phyloP scores from a whole-genome alignment of 805 yeast species.

The Saccharomycodes ludwigii region DNA sequence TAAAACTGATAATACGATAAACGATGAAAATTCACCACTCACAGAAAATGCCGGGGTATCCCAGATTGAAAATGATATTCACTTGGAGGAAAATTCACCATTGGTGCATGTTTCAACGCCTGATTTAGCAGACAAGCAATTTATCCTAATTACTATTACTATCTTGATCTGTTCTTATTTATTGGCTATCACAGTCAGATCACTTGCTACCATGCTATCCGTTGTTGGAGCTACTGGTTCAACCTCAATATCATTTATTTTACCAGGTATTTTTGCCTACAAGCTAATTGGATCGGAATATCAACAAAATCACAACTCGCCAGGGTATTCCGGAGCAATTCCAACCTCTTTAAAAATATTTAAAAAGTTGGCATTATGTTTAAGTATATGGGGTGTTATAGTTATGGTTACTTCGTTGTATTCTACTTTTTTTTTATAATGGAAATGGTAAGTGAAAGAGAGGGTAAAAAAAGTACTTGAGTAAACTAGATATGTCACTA shows the following conservation, averaged over 20 bases:
- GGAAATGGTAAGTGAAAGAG: too few relatives aligned
- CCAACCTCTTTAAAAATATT: constrained; percentile 21
- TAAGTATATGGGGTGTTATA: constrained; percentile 35
- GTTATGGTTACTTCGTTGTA: constrained; percentile 43
- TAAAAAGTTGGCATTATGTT: constrained; percentile 26
- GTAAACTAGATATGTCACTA: too few relatives aligned
- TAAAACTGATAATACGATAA: background rate
- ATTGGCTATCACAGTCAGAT: constrained; percentile 44
- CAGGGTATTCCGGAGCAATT: constrained; percentile 7
- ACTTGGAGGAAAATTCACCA: constrained; percentile 22
- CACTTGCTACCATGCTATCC: constrained; percentile 58
- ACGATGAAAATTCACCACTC: background rate
- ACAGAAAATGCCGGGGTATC: background rate
- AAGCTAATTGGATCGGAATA: constrained; percentile 17
- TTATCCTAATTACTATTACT: constrained; percentile 34
- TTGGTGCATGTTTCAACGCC: constrained; percentile 16
- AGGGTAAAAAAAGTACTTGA: too few relatives aligned
- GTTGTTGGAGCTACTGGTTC: constrained; percentile 79
- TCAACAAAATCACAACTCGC: too few relatives aligned
- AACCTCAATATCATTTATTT: constrained; percentile 61
- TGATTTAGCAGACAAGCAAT: constrained; percentile 24
- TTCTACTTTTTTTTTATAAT: constrained; percentile 19
- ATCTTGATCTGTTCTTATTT: constrained; percentile 38
- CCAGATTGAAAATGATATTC: constrained; percentile 6
- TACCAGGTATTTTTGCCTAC: constrained; percentile 70